Conservation (phyloP, 352 stramenopile species). For the Elongisporangium undulatum region DNA sequence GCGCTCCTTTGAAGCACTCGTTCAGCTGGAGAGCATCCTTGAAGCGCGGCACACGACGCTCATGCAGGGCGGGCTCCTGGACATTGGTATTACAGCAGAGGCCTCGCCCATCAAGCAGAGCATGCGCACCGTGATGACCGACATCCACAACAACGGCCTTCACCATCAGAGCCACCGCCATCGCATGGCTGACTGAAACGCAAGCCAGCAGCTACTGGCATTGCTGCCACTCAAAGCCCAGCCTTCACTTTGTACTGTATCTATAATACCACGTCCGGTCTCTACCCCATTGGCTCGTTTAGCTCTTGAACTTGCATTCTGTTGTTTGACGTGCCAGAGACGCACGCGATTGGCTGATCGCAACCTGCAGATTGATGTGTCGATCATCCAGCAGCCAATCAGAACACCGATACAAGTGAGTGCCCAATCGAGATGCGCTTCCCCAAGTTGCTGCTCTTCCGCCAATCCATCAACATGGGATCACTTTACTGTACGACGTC, state of each 20-base stretch:
- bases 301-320: not conserved
- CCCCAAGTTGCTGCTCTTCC: not conserved
- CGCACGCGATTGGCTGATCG: not conserved
- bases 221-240: not conserved
- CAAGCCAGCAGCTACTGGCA: not conserved
- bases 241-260: not conserved
- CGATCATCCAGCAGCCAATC: not conserved
- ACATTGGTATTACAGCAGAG: not conserved
- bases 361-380: not conserved
- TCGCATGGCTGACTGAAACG: not conserved
- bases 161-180: not conserved
- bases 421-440: not conserved
- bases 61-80: not conserved
- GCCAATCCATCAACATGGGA: not conserved
- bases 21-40: not conserved
- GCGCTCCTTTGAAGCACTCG: not conserved
- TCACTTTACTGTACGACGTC: not conserved
- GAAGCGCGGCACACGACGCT: not conserved
- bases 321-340: not conserved
- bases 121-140: not conserved
- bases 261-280: not conserved
- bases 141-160: not conserved
- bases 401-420: not conserved
- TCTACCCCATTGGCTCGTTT: not conserved
- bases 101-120: not conserved